These are phyloP conservation scores for Auricularia cornea DNA, from an alignment of 768 basidiomycete species.

Conservation along the genomic window DNA sequence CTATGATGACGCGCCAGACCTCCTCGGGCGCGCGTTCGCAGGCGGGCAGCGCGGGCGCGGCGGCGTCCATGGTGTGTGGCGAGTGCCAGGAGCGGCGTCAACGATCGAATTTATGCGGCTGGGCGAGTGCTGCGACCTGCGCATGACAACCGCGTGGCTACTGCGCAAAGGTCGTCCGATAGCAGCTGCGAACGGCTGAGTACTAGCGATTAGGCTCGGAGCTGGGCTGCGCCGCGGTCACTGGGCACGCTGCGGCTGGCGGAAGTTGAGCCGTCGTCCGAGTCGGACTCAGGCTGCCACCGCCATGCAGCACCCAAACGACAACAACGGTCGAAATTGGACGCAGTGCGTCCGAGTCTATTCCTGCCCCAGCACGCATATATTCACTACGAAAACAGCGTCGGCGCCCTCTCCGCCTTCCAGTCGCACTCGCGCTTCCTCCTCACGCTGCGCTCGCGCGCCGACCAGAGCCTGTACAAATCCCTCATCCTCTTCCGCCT, in stretches of 20 bases:
- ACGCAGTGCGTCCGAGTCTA: background rate
- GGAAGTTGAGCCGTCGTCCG: no score
- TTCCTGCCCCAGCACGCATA: background rate
- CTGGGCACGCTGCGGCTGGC: background rate
- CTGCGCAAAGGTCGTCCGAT: background rate
- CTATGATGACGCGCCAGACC: background rate
- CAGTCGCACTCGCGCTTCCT: constrained; percentile 50
- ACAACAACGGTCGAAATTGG: background rate
- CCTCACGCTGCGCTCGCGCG: constrained; percentile 49
- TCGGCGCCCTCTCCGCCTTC: constrained; percentile 12
- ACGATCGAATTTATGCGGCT: background rate
- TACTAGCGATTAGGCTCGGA: background rate
- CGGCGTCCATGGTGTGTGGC: background rate
- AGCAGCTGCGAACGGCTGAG: background rate
- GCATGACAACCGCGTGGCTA: background rate
- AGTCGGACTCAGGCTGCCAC: background rate
- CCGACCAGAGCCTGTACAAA: background rate
- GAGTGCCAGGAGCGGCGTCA: background rate
- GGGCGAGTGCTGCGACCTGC: background rate
- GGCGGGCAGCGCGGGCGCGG: background rate
- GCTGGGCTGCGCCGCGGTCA: background rate
- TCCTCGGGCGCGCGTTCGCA: background rate
- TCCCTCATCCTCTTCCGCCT: constrained; percentile 55
- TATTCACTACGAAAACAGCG: background rate
- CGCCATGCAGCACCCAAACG: no score